Evolutionary conservation across 164 flowering plant species (phyloP), one percentile per base, ranked within the genome.

Genomic region (Brasenia schreberi): DNA sequence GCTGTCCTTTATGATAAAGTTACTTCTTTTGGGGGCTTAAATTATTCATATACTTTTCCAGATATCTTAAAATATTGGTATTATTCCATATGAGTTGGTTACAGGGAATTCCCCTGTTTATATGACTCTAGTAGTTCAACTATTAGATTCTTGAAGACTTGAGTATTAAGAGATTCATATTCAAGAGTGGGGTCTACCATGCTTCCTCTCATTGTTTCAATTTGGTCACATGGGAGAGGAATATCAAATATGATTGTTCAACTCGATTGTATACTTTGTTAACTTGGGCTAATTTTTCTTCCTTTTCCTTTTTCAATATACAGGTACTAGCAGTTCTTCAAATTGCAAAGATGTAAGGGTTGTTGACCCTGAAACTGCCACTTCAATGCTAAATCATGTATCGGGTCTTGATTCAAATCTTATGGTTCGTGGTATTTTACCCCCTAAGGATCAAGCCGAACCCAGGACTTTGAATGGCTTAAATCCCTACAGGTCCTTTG

Each of bases 301-400:
- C 39, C 10, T 49, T 49, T 49, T 49, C 12, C 10, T 14, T 49
- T 49, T 6, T 49, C 4, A 6, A 49, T 49, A 49, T 9, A 49
- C 56, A 49, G 56, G 12, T 9, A 9, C 10, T 49, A 14, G 16
- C 4, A 9, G 56, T 49, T 49, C 56, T 14, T 33, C 39, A 33
- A 33, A 33, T 33, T 49, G 80, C 82, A 90, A 81, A 76, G 92
- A 90, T 82, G 85, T 90, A 61, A 85, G 84, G 75, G 83, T 87
- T 69, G 86, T 87, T 27, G 80, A 79, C 68, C 83, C 82, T 61
- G 87, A 82, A 43, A 82, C 82, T 67, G 78, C 85, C 5, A 75
- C 77, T 18, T 78, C 85, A 23, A 62, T 59, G 11, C 58, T 70
- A 52, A 9, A 4, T 43, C 63, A 49, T 49, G 56, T 7, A 14